These are phyloP conservation scores for Nakazawaea pomicola DNA, from an alignment of 805 yeast genomes.

Conservation along the genomic window DNA sequence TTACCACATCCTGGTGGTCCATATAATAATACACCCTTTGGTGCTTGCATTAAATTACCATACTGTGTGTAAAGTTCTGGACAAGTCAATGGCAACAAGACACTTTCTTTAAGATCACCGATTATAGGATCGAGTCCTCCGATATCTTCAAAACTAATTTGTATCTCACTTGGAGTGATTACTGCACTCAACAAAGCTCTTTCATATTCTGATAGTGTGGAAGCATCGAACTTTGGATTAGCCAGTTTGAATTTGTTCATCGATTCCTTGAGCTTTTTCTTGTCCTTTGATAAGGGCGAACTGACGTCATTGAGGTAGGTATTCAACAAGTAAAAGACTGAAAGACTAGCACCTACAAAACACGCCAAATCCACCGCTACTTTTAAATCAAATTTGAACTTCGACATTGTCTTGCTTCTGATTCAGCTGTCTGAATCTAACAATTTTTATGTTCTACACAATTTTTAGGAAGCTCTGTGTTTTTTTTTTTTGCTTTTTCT, in stretches of 20 bases:
- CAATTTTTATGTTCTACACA: slow-evolving; percentile 23
- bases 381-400: slow-evolving; percentile 25
- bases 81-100: slow-evolving; percentile 77
- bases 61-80: slow-evolving; percentile 73
- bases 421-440: slow-evolving; percentile 22
- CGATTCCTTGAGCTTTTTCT: slow-evolving; percentile 44
- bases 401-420: slow-evolving; percentile 14
- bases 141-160: slow-evolving; percentile 70
- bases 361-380: slow-evolving; percentile 25
- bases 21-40: slow-evolving; percentile 86
- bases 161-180: slow-evolving; percentile 79
- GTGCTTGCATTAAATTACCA: slow-evolving; percentile 72
- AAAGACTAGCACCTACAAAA: slow-evolving; percentile 44
- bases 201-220: slow-evolving; percentile 51
- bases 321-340: slow-evolving; percentile 43
- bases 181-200: slow-evolving; percentile 70
- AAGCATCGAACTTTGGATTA: slow-evolving; percentile 50
- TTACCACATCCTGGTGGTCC: slow-evolving; percentile 99
- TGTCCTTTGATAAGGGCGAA: slow-evolving; percentile 25
- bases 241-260: slow-evolving; percentile 54
- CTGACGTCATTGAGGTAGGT: slow-evolving; percentile 22
- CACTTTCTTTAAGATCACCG: slow-evolving; percentile 83
- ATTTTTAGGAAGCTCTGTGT: not conserved
- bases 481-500: not conserved
- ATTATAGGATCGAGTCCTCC: slow-evolving; percentile 86